phyloP scores from a whole-genome alignment of 140 eudicot species.

The Flaveria floridana region DNA sequence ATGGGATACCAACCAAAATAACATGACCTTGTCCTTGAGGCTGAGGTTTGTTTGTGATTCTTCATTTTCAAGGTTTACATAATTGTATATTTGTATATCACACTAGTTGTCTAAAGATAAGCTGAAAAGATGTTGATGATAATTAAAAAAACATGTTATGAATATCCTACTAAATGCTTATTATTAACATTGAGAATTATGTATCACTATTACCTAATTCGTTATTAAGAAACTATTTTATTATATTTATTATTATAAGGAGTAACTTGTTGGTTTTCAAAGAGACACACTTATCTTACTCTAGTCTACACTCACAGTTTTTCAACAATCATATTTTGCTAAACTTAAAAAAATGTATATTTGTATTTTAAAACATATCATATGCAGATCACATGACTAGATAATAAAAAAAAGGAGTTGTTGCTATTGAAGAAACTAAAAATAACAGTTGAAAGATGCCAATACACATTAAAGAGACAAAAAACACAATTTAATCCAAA shows the following conservation, averaged over 20 bases:
- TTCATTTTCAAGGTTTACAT: not conserved
- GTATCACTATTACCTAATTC: slow-evolving; percentile 1
- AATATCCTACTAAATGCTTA: not conserved
- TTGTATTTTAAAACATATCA: not conserved
- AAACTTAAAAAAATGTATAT: not conserved
- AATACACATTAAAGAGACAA: not conserved
- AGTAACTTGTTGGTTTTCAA: not conserved
- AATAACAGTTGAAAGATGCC: not conserved
- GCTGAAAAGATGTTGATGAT: not conserved
- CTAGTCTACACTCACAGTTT: not conserved
- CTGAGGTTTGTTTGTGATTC: slow-evolving; percentile 20
- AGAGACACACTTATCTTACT: not conserved
- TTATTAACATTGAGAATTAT: not conserved
- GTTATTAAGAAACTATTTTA: not conserved
- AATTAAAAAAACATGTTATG: not conserved
- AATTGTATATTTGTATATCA: slow-evolving; percentile 6
- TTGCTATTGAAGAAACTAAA: not conserved
- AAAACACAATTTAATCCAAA: not conserved
- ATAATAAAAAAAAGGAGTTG: not conserved
- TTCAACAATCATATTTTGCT: not conserved
- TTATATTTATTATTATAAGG: not conserved
- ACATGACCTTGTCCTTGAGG: slow-evolving; percentile 14
- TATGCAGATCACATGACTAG: not conserved
- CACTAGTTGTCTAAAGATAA: not conserved
- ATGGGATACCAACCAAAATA: slow-evolving; percentile 33